phyloP scores from a whole-genome alignment of 2,329 filamentous ascomycete genomes.

The Neofusicoccum laricinum region DNA sequence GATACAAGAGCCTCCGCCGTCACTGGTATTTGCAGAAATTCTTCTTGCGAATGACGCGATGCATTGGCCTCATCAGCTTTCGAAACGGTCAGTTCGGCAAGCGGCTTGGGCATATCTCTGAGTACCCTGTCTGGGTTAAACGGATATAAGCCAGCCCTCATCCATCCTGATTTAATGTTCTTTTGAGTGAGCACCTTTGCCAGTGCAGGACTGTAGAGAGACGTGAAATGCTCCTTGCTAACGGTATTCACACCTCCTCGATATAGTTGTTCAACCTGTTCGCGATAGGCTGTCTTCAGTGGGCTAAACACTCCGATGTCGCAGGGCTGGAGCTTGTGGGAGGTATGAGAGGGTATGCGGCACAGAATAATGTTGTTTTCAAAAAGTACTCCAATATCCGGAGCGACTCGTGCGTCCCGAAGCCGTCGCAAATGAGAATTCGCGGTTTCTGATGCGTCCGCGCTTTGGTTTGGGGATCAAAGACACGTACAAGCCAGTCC shows the following conservation, averaged over 20 bases:
- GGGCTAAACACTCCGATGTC: slow-evolving; percentile 22
- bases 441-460: slow-evolving; percentile 30
- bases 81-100: slow-evolving; percentile 18
- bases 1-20: slow-evolving; percentile 21
- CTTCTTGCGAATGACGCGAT: slow-evolving; percentile 20
- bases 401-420: too few species aligned
- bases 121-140: slow-evolving; percentile 34
- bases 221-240: slow-evolving; percentile 27
- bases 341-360: slow-evolving; percentile 15
- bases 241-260: slow-evolving; percentile 21
- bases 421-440: slow-evolving; percentile 20
- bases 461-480: slow-evolving; percentile 33
- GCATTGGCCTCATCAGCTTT: slow-evolving; percentile 19
- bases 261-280: slow-evolving; percentile 23
- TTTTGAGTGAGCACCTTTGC: slow-evolving; percentile 23
- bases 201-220: slow-evolving; percentile 23
- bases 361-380: too few species aligned
- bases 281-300: slow-evolving; percentile 26
- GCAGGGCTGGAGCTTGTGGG: slow-evolving; percentile 28
- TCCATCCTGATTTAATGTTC: slow-evolving; percentile 30
- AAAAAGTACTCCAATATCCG: too few species aligned
- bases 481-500: slow-evolving; percentile 33
- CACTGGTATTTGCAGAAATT: slow-evolving; percentile 25
- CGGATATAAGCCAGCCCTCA: slow-evolving; percentile 25
- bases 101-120: slow-evolving; percentile 24